Evolutionary conservation across 352 stramenopile species (phyloP).

Genomic region (Phytophthora palmivora): DNA sequence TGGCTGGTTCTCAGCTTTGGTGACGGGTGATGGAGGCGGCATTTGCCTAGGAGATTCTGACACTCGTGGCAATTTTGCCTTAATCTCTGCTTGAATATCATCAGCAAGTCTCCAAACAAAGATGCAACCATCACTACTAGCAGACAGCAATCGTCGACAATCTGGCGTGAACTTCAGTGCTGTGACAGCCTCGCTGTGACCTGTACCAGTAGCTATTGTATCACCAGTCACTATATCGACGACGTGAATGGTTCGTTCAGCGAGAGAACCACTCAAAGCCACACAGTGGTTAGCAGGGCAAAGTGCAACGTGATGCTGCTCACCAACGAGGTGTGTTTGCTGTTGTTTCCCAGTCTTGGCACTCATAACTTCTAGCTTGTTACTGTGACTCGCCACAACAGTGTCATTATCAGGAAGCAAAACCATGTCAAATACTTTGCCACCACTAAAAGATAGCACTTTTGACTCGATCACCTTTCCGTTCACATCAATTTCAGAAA

Average conservation of each 20-base stretch:
- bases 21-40: constrained; percentile 35
- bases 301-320: constrained; percentile 75
- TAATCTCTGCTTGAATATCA: constrained; percentile 76
- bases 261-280: constrained; percentile 81
- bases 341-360: constrained; percentile 70
- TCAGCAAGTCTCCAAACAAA: constrained; percentile 90
- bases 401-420: constrained; percentile 77
- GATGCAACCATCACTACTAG: constrained; percentile 86
- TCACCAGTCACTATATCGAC: constrained; percentile 85
- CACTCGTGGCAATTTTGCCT: constrained; percentile 53
- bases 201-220: constrained; percentile 75
- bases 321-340: constrained; percentile 65
- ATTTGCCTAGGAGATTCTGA: constrained; percentile 29
- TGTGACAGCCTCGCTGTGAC: constrained; percentile 88
- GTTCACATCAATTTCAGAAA: constrained; percentile 52
- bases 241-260: constrained; percentile 89
- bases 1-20: neutral
- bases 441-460: constrained; percentile 54
- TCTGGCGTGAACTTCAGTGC: constrained; percentile 88
- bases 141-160: constrained; percentile 84
- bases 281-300: constrained; percentile 75
- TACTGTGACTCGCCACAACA: constrained; percentile 78
- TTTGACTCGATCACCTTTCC: constrained; percentile 56
- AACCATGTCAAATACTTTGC: constrained; percentile 82
- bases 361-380: constrained; percentile 79